Evolutionary conservation across 2,329 filamentous ascomycete species (phyloP), one percentile per base, ranked within the genome.

Genomic region (Pyricularia sp.): DNA sequence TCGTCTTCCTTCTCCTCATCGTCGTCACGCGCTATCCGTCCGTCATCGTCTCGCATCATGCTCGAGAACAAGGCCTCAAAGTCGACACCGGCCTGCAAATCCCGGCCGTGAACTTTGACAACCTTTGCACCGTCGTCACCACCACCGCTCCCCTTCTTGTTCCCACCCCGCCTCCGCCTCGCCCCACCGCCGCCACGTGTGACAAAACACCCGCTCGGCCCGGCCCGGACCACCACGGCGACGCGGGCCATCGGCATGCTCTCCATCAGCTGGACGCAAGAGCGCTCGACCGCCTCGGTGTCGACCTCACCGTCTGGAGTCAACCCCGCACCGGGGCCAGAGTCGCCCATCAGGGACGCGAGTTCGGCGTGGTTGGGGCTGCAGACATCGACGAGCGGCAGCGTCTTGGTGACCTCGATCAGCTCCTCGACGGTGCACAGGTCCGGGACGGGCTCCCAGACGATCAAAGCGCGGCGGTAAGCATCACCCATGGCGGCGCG

Each of bases 361-460:
- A 99, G 85, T 77, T 99, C 95, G 28, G 89, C 82, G 76, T 97
- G 92, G 76, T 99, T 99, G 0, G 95, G 95, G 72, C 85, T 88
- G 77, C 86, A 88, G 69, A 90, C 80, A 72, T 90, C 87, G 69
- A 90, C 81, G 20, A 88, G 78, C 0, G 86, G 85, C 14, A 90
- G 80, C 12, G 85, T 85, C 72, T 89, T 89, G 66, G 87, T 89
- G 76, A 84, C 87, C 74, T 88, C 88, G 12, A 89, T 81, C 31
- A 90, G 79, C 76, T 90, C 85, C 61, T 88, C 87, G 0, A 92
- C 89, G 0, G 86, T 90, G 77, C 94, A 97, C 0, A 92, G 84
- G 78, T 97, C 93, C 1, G 95, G 95, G 1, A 97, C 92, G 0
- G 95, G 95, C 77, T 99, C 95, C 94, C 94, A 99, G 68, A 98